Conservation (phyloP, 1,139 yeast genomes). For the Candida dubliniensis region DNA sequence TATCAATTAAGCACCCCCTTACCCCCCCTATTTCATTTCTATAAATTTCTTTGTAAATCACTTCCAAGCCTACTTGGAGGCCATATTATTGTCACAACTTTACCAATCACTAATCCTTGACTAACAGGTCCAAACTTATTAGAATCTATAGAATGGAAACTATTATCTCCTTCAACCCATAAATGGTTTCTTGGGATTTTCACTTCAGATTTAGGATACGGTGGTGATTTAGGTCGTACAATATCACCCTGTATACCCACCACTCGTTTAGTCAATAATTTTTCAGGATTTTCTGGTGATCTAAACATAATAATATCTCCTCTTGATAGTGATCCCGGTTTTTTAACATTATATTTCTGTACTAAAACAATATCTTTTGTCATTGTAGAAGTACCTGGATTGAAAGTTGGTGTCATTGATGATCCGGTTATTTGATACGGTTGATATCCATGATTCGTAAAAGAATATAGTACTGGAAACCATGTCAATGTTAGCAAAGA, state of each 20-base stretch:
- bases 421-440: slow-evolving; percentile 77
- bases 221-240: slow-evolving; percentile 54
- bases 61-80: slow-evolving; percentile 59
- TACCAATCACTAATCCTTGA: slow-evolving; percentile 73
- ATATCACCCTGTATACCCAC: slow-evolving; percentile 73
- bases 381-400: slow-evolving; percentile 56
- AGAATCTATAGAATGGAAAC: slow-evolving; percentile 78
- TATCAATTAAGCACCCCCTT: background rate
- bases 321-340: slow-evolving; percentile 43
- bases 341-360: slow-evolving; percentile 60
- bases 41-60: slow-evolving; percentile 20
- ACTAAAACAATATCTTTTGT: slow-evolving; percentile 68
- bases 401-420: slow-evolving; percentile 89
- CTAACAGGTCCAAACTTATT: slow-evolving; percentile 86
- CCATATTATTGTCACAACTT: slow-evolving; percentile 64
- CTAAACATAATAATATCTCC: slow-evolving; percentile 79
- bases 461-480: slow-evolving; percentile 76
- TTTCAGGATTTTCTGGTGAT: slow-evolving; percentile 77
- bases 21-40: background rate
- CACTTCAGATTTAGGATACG: slow-evolving; percentile 64
- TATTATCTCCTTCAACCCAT: slow-evolving; percentile 95
- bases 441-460: slow-evolving; percentile 70
- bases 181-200: slow-evolving; percentile 75
- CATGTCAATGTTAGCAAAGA: slow-evolving; percentile 48
- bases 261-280: slow-evolving; percentile 72